Percentiles rank a stretch among this genome's conserved stretches.
phyloP scores from a whole-genome alignment of 331 rosid species.

The Quercus phellos region DNA sequence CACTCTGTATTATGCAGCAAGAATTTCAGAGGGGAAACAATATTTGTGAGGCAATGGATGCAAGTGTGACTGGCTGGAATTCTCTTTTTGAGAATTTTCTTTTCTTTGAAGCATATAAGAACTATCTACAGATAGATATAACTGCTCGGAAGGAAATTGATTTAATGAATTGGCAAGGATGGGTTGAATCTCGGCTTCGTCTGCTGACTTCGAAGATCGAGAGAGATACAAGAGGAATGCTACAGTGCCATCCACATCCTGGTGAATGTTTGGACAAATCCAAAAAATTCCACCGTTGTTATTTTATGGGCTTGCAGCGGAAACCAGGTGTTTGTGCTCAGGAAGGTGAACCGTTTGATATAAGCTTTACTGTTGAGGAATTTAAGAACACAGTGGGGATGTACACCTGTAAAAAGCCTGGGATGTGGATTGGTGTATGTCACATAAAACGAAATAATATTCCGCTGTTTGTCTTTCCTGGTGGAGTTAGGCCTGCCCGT shows the following conservation, averaged over 20 bases:
- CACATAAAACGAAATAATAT: no score
- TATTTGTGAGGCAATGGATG: background rate
- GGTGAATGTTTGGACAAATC: background rate
- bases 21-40: background rate
- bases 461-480: no score
- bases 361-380: no score
- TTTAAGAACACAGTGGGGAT: no score
- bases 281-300: background rate
- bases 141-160: background rate
- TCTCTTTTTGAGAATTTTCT: background rate
- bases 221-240: background rate
- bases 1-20: background rate
- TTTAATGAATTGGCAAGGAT: background rate
- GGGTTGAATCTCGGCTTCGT: constrained; percentile 6
- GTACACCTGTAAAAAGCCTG: no score
- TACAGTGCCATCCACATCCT: constrained; percentile 9
- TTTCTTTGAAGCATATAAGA: background rate
- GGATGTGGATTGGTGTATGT: no score
- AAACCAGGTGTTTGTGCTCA: no score
- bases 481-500: no score
- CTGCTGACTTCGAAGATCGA: background rate
- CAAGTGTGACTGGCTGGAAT: background rate
- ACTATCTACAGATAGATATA: background rate
- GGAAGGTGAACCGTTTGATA: no score
- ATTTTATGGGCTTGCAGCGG: no score